These are phyloP conservation scores for Sparassis latifolia DNA, from an alignment of 1,284 basidiomycete species.

Conservation along the genomic window DNA sequence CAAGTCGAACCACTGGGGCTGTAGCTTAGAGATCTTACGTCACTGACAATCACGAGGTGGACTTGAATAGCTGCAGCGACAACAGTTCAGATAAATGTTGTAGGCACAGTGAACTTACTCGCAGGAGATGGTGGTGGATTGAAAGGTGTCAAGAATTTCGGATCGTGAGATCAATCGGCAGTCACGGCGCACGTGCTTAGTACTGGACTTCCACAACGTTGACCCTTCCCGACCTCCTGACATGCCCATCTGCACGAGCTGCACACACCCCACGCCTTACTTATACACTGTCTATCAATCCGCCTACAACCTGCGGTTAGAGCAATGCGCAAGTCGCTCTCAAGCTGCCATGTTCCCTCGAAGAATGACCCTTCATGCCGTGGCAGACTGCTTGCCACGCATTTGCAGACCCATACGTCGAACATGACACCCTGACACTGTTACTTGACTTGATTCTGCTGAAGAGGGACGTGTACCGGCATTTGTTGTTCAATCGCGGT, in stretches of 20 bases:
- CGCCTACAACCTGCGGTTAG: constrained; percentile 76
- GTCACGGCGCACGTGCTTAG: too few species aligned
- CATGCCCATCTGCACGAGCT: constrained; percentile 84
- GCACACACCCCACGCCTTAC: constrained; percentile 59
- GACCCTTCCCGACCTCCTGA: not conserved
- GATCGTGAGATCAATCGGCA: too few species aligned
- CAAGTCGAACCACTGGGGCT: too few species aligned
- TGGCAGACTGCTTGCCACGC: constrained; percentile 42
- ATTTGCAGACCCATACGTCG: constrained; percentile 87
- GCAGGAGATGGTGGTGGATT: too few species aligned
- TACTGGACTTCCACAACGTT: too few species aligned
- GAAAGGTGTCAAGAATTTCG: too few species aligned
- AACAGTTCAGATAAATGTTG: too few species aligned
- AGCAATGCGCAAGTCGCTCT: constrained; percentile 57
- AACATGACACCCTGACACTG: constrained; percentile 75
- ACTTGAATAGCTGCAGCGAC: too few species aligned
- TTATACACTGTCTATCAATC: constrained; percentile 85
- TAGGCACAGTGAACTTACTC: too few species aligned
- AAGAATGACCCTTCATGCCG: not conserved
- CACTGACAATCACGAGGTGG: too few species aligned
- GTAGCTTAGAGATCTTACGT: too few species aligned
- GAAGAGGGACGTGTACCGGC: constrained; percentile 82
- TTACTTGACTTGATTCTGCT: constrained; percentile 83
- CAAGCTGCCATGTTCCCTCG: not conserved
- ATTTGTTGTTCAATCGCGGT: constrained; percentile 85